Conservation (phyloP, 371 early-diverging fungal species). For the Mucor mucedo region DNA sequence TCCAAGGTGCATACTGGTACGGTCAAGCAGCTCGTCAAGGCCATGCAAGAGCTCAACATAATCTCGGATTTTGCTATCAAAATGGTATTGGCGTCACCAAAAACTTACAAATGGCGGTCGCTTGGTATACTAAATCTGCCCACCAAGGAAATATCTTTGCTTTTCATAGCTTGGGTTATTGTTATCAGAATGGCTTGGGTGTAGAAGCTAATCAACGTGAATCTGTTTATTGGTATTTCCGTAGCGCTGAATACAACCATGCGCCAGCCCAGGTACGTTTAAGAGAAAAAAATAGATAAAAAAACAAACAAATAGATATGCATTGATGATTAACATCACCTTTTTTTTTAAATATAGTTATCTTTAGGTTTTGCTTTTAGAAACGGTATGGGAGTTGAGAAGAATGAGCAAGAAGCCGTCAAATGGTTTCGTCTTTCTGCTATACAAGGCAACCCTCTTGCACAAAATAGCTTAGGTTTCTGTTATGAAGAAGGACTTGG, state of each 20-base stretch:
- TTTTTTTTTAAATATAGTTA: slow-evolving; percentile 32
- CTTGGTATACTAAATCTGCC: slow-evolving; percentile 77
- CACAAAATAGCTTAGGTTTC: slow-evolving; percentile 85
- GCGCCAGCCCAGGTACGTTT: slow-evolving; percentile 61
- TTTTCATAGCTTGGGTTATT: slow-evolving; percentile 86
- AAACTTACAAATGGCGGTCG: slow-evolving; percentile 67
- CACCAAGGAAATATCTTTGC: slow-evolving; percentile 81
- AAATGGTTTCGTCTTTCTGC: slow-evolving; percentile 73
- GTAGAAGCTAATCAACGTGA: slow-evolving; percentile 60
- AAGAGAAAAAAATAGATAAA: too few species aligned
- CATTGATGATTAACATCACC: neutral
- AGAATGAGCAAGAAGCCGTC: slow-evolving; percentile 69
- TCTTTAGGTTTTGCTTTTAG: slow-evolving; percentile 85
- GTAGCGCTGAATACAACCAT: slow-evolving; percentile 69
- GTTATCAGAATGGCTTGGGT: slow-evolving; percentile 90
- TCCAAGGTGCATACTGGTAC: slow-evolving; percentile 78
- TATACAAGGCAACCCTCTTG: slow-evolving; percentile 75
- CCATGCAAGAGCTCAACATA: slow-evolving; percentile 86
- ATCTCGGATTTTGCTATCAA: slow-evolving; percentile 88
- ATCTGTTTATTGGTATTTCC: slow-evolving; percentile 81
- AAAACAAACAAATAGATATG: neutral
- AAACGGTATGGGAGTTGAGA: slow-evolving; percentile 74
- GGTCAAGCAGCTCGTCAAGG: slow-evolving; percentile 78
- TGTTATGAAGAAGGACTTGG: slow-evolving; percentile 81
- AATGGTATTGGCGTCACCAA: slow-evolving; percentile 79